Evolutionary conservation across 371 early-diverging fungal genomes (phyloP), one percentile per base, ranked within the genome.

Genomic region (Nosema muscidifuracis): DNA sequence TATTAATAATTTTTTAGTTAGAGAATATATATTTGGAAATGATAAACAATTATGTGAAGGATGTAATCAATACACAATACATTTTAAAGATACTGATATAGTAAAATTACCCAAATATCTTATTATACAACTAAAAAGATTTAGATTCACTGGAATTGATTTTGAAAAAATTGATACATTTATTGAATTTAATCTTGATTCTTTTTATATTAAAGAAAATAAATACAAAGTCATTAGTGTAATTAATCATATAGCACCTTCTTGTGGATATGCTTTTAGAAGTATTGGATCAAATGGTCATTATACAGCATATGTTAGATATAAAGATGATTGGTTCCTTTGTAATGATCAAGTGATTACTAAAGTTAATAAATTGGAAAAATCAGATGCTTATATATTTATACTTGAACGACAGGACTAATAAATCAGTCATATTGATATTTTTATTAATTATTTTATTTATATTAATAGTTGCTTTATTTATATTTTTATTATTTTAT

Each of bases 101-200:
- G 90, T 89, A 89, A 84, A 86, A 0, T 81, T 88, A 33, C 93
- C 94, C 6, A 89, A 90, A 75, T 87, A 89, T 61, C 80, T 93
- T 28, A 90, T 93, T 0, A 87, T 93, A 44, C 92, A 92, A 67
- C 81, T 93, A 53, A 93, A 93, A 80, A 87, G 94, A 31, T 92
- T 92, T 75, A 80, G 91, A 51, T 90, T 92, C 71, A 77, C 90
- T 31, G 85, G 87, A 0, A 78, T 83, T 0, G 74, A 85, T 13
- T 81, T 85, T 7, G 73, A 76, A 24, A 95, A 95, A 81, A 87
- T 93, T 69, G 90, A 89, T 67, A 86, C 82, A 0, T 62, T 87
- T 24, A 88, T 93, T 15, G 91, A 91, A 61, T 91, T 89, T 60
- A 15, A 51, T 38, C 15, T 30, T 12, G 58, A 66, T 2, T 3